Evolutionary conservation across 768 basidiomycete species (phyloP).

Genomic region (Boletellus ananiceps): DNA sequence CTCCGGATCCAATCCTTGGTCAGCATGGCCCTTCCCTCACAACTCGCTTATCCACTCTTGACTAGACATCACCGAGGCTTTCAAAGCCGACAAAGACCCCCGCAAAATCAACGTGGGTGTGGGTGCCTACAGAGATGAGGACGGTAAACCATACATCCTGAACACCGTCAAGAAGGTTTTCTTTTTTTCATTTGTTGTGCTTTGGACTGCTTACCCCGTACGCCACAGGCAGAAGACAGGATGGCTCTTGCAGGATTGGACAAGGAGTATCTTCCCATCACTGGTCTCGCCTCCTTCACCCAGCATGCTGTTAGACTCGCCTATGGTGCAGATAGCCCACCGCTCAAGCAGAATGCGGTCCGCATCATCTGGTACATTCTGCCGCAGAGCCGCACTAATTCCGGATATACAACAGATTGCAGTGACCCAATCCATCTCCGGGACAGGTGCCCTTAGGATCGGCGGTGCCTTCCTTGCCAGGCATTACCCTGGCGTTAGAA

Average conservation of each 20-base stretch:
- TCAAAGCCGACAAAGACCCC: constrained; percentile 90
- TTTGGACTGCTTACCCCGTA: not conserved
- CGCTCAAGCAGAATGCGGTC: constrained; percentile 68
- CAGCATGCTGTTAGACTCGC: constrained; percentile 85
- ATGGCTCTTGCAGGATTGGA: constrained; percentile 62
- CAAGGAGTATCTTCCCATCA: constrained; percentile 97
- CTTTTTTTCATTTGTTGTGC: not conserved
- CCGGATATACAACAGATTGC: constrained; percentile 52
- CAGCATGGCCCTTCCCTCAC: constrained; percentile 16
- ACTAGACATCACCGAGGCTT: constrained; percentile 88
- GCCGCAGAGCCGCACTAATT: constrained; percentile 1
- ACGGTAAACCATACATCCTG: constrained; percentile 93
- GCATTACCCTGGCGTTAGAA: constrained; percentile 82
- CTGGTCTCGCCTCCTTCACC: constrained; percentile 83
- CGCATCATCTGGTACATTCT: constrained; percentile 28
- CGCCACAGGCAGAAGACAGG: constrained; percentile 66
- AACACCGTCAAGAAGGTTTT: constrained; percentile 80
- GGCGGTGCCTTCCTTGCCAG: constrained; percentile 89
- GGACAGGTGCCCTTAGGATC: constrained; percentile 95
- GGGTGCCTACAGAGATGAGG: constrained; percentile 90
- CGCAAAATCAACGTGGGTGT: constrained; percentile 98
- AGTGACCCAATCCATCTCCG: constrained; percentile 92
- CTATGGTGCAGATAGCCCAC: constrained; percentile 77
- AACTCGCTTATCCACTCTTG: constrained; percentile 6
- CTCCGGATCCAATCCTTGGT: constrained; percentile 94